Base-by-base conservation (phyloP, 2,329 filamentous ascomycete species). In the Aspergillus sp. region DNA sequence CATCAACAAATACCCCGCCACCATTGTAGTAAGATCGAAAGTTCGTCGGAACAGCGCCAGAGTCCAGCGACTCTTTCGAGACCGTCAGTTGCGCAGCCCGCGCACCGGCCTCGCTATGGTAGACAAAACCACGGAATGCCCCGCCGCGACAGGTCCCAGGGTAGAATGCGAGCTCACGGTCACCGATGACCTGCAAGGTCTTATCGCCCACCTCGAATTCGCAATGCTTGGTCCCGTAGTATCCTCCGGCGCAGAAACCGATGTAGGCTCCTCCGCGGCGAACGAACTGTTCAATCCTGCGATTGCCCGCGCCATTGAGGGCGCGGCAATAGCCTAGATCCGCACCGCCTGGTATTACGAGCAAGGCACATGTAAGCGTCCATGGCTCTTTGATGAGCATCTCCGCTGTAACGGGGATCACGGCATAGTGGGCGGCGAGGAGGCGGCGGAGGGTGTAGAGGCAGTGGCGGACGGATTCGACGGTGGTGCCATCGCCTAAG, bases 291-390 rank as follows among this genome's bases (percentile, higher is more conserved):
- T 83, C 80, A 73, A 99, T 97, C 63, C 85, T 84, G 37, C 89
- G 84, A 73, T 98, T 99, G 1, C 93, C 95, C 52, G 86, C 82
- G 37, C 95, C 95, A 72, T 98, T 95, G 62, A 99, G 83, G 2
- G 86, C 87, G 27, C 90, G 87, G 74, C 93, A 96, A 75, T 97
- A 99, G 50, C 90, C 91, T 52, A 96, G 81, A 70, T 99, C 95
- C n/a, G 91, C 93, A 33, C 95, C 95, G 21, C 95, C 95, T 1
- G 95, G 95, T 52, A 99, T 86, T 2, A 98, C 93, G 6, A 99
- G 83, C 9, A 98, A 83, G 0, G 92, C 91, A 72, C 93, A 98
- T 2, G 91, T 89, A 3, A 89, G 79, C 1, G 86, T 83, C 95
- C 95, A 99, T 12, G 95, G 95, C 73, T 99, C 95, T 64, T 93